These are phyloP conservation scores for Metarhizium humberi DNA, from an alignment of 2,329 filamentous ascomycete genomes.

Conservation along the genomic window DNA sequence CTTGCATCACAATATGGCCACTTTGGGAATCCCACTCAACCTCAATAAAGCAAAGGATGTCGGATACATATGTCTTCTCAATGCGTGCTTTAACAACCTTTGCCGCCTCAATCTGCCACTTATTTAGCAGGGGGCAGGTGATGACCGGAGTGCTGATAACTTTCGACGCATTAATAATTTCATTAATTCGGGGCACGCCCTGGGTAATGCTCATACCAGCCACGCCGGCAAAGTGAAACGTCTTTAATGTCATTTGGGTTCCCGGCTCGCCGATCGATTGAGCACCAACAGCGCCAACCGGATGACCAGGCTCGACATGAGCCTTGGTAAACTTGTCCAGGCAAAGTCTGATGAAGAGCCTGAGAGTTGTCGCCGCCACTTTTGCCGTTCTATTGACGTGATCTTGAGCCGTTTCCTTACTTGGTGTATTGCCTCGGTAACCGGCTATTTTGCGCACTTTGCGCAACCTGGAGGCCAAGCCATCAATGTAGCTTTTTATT, in stretches of 20 bases:
- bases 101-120: conserved; percentile 63
- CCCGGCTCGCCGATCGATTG: conserved; percentile 96
- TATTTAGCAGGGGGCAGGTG: conserved; percentile 71
- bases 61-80: conserved; percentile 83
- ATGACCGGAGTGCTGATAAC: conserved; percentile 90
- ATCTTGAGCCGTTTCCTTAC: not conserved
- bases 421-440: not conserved
- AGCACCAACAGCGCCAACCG: conserved; percentile 89
- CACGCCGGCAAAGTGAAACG: conserved; percentile 99
- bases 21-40: conserved; percentile 69
- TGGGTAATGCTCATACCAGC: conserved; percentile 98
- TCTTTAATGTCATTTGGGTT: conserved; percentile 97
- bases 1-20: not conserved
- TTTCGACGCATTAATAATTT: conserved; percentile 97
- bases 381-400: conserved; percentile 66
- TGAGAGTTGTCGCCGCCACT: conserved; percentile 64
- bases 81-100: conserved; percentile 85
- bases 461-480: conserved; percentile 49
- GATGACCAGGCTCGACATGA: conserved; percentile 85
- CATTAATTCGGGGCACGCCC: conserved; percentile 98
- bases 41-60: conserved; percentile 71
- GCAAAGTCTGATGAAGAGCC: conserved; percentile 69
- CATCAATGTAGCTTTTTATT: conserved; percentile 61
- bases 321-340: conserved; percentile 83
- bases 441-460: conserved; percentile 30